Conservation (phyloP, 208 protist species). For the Strigomonas culicis region DNA sequence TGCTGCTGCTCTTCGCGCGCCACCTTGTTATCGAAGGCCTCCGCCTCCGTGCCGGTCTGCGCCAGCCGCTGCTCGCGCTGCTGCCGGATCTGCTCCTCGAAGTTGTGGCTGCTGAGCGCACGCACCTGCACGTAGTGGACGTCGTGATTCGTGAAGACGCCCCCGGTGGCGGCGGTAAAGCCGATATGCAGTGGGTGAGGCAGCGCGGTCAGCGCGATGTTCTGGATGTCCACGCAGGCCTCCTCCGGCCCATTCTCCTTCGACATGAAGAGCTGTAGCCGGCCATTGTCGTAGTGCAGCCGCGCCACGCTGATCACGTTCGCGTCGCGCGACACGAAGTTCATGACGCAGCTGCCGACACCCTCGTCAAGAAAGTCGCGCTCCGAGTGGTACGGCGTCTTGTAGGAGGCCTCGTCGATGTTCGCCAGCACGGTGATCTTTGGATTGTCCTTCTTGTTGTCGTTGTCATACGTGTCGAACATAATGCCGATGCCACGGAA, state of each 20-base stretch:
- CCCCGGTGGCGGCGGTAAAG: constrained; percentile 65
- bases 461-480: constrained; percentile 91
- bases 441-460: constrained; percentile 73
- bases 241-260: constrained; percentile 36
- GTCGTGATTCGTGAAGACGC: constrained; percentile 60
- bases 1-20: background rate
- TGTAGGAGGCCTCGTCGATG: background rate
- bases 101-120: constrained; percentile 34
- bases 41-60: constrained; percentile 9
- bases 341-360: constrained; percentile 47
- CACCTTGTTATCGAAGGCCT: background rate
- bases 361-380: constrained; percentile 58
- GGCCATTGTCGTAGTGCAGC: constrained; percentile 40
- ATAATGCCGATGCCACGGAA: constrained; percentile 82
- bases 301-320: constrained; percentile 40
- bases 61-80: constrained; percentile 3
- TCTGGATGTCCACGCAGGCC: constrained; percentile 39
- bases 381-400: constrained; percentile 30
- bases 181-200: constrained; percentile 49
- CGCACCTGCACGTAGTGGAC: constrained; percentile 69
- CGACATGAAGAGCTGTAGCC: constrained; percentile 45
- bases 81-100: constrained; percentile 62
- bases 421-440: constrained; percentile 55
- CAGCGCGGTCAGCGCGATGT: constrained; percentile 28
- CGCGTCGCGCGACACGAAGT: constrained; percentile 31